Percentiles rank a stretch among this genome's conserved stretches.
Conservation (phyloP, 108 stramenopile species). For the Conticribra weissflogii region DNA sequence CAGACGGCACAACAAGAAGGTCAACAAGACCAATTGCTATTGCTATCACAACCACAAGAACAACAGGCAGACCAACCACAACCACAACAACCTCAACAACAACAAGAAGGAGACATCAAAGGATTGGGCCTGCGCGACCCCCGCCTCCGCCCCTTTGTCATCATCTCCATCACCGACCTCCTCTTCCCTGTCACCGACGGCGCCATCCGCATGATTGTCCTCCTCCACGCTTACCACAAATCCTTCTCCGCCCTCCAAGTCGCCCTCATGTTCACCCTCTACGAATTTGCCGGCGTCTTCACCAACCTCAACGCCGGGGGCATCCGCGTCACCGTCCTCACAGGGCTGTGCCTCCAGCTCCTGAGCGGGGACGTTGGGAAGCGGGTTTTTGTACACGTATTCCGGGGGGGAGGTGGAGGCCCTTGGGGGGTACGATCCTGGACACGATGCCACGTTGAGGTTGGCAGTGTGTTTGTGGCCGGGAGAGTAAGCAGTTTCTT, state of each 20-base stretch:
- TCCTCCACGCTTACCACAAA: constrained; percentile 92
- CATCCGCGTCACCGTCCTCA: constrained; percentile 53
- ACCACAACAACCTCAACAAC: too few species aligned
- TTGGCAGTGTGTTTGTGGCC: constrained; percentile 84
- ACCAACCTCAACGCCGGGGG: constrained; percentile 91
- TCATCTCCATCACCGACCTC: constrained; percentile 88
- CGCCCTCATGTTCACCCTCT: constrained; percentile 92
- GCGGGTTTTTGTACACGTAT: constrained; percentile 89
- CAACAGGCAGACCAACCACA: too few species aligned
- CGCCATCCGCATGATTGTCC: constrained; percentile 93
- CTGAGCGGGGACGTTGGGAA: constrained; percentile 87
- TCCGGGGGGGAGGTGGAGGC: constrained; percentile 63
- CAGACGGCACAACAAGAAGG: too few species aligned
- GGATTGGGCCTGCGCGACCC: constrained; percentile 46
- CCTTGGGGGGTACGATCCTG: constrained; percentile 59
- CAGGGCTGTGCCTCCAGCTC: constrained; percentile 82
- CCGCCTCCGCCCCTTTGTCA: constrained; percentile 85
- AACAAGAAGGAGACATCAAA: constrained; percentile 26
- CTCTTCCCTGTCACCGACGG: constrained; percentile 95
- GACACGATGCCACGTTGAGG: constrained; percentile 72
- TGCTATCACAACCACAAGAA: too few species aligned
- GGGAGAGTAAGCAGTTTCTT: constrained; percentile 77
- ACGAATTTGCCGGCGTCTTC: constrained; percentile 93
- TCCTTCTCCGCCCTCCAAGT: constrained; percentile 91
- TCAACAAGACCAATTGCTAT: too few species aligned